Evolutionary conservation across 1,284 basidiomycete species (phyloP), one percentile per base, ranked within the genome.

Genomic region (Ganoderma boninense): DNA sequence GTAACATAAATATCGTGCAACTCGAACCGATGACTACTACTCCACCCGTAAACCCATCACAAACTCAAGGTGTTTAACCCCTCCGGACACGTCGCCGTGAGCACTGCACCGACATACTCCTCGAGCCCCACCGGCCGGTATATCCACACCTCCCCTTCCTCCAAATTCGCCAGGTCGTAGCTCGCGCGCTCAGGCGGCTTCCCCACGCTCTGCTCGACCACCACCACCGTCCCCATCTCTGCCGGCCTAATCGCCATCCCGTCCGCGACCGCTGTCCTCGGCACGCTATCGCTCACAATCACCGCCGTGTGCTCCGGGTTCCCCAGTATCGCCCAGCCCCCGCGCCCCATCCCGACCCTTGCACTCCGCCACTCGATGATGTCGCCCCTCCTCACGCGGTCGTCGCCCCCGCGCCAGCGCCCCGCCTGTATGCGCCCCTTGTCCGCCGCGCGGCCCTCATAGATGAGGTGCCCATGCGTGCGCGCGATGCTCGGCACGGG

Each of bases 401-500:
- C 82, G 73, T 89, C 87, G 0, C 85, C 87, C 5, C 87, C 88
- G 26, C 85, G 77, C 89, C 89, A 90, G 7, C 80, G 77, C 23
- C 88, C 88, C 11, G 76, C 75, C 76, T 81, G 82, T 20, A 64
- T 63, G n/a, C 77, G 73, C 6, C 80, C 80, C 62, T 73, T 74
- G 6, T 79, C 77, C 42, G 76, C 75, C 23, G 85, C 86, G 46
- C 77, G 79, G 11, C 84, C 87, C 63, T 82, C 81, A 72, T 82
- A 89, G 68, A 89, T 84, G 46, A 89, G 81, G 73, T 88, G 87
- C 0, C 88, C 88, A 71, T 90, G 88, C 43, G 87, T 88, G 64
- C 86, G 82, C 60, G 81, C 81, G 40, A 86, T 82, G 71, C 84
- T 86, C 46, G 83, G 84, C 26, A 89, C 79, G 20, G 88, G 87